These are phyloP conservation scores for Sonneratia alba DNA, from an alignment of 345 rosid genomes.

Conservation along the genomic window DNA sequence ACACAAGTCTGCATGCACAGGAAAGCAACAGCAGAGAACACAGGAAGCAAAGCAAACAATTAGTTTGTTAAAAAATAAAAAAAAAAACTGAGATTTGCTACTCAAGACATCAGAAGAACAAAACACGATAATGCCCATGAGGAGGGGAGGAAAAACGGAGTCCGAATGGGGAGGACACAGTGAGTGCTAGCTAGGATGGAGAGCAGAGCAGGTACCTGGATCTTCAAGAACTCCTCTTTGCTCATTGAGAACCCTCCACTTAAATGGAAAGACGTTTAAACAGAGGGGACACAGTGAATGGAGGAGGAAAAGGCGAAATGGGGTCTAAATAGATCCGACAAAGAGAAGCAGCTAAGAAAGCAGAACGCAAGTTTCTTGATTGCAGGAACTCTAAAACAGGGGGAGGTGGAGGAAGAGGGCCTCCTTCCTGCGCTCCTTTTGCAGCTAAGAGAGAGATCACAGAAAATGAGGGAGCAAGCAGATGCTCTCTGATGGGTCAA, in stretches of 20 bases:
- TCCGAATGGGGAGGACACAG: too few relatives aligned
- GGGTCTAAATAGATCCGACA: constrained; percentile 8
- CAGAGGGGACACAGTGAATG: background rate
- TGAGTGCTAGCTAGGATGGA: too few relatives aligned
- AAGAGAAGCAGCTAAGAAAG: background rate
- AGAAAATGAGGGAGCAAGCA: constrained; percentile 3
- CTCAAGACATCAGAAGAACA: background rate
- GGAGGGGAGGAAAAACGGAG: too few relatives aligned
- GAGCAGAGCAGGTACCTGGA: constrained; percentile 48
- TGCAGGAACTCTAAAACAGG: background rate
- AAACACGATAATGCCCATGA: too few relatives aligned
- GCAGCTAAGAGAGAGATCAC: background rate
- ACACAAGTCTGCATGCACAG: constrained; percentile 77
- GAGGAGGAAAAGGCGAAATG: background rate
- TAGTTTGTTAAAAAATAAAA: background rate
- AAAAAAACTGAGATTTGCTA: background rate
- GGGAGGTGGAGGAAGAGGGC: background rate
- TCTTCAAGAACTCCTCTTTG: constrained; percentile 96
- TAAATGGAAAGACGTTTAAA: background rate
- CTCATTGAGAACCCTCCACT: constrained; percentile 37
- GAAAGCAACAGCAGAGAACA: constrained; percentile 10
- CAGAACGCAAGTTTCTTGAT: background rate
- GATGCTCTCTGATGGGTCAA: constrained; percentile 3
- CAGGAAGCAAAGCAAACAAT: background rate
- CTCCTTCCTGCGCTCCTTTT: background rate